Evolutionary conservation across 192 early-diverging fungal species (phyloP).

Genomic region (Coemansia sp.): DNA sequence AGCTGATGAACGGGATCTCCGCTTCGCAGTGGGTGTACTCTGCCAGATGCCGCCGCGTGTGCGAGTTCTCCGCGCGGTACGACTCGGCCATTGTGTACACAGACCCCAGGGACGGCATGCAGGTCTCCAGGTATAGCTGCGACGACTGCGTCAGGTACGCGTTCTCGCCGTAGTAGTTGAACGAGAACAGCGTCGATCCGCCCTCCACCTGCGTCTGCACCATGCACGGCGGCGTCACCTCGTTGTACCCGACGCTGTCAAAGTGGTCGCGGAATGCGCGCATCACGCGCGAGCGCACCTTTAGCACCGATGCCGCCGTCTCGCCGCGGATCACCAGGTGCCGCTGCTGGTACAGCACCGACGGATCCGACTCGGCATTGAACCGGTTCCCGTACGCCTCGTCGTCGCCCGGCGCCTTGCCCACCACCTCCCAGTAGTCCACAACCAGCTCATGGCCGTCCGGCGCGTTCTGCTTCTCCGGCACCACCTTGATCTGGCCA

Average conservation of each 20-base stretch:
- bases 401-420: constrained; percentile 87
- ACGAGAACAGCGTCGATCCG: constrained; percentile 89
- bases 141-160: constrained; percentile 99
- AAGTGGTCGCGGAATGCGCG: constrained; percentile 97
- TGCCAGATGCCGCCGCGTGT: constrained; percentile 94
- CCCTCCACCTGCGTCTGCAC: constrained; percentile 99
- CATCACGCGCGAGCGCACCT: constrained; percentile 81
- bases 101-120: constrained; percentile 91
- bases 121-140: constrained; percentile 97
- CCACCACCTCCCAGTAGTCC: constrained; percentile 95
- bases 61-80: constrained; percentile 96
- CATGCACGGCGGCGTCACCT: constrained; percentile 98
- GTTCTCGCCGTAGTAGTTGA: constrained; percentile 96
- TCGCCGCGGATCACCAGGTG: constrained; percentile 96
- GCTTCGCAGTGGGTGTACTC: constrained; percentile 98
- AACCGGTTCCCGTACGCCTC: constrained; percentile 91
- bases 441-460: constrained; percentile 92
- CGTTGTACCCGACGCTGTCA: constrained; percentile 70
- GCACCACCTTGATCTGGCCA: constrained; percentile 84
- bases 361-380: constrained; percentile 86
- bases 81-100: constrained; percentile 96
- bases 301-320: constrained; percentile 80
- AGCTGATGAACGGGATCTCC: constrained; percentile 92
- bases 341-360: constrained; percentile 85
- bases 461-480: constrained; percentile 94